Evolutionary conservation across 164 flowering plant genomes (phyloP).

Genomic region (Protea cynaroides): DNA sequence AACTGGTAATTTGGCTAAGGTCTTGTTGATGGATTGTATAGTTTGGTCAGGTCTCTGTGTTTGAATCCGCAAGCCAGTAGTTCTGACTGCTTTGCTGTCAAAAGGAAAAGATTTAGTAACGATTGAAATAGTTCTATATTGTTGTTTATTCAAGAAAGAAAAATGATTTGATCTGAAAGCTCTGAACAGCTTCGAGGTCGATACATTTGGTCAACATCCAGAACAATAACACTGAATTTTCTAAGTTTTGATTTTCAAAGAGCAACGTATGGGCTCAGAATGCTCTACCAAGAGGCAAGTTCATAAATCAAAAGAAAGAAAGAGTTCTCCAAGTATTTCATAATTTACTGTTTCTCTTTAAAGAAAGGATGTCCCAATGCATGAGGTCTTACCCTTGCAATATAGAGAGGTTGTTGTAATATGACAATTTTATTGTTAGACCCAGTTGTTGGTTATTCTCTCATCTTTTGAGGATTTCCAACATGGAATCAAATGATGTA

Average conservation of each 20-base stretch:
- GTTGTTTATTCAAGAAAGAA: neutral
- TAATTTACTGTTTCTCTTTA: neutral
- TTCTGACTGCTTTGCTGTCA: too few species aligned
- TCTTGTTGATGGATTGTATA: too few species aligned
- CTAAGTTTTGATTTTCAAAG: slow-evolving; percentile 15
- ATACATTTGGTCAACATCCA: slow-evolving; percentile 1
- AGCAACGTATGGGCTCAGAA: neutral
- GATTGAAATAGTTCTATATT: too few species aligned
- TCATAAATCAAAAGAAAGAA: slow-evolving; percentile 10
- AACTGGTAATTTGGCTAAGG: too few species aligned
- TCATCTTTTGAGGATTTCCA: slow-evolving; percentile 14
- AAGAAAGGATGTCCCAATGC: too few species aligned
- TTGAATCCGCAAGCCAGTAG: too few species aligned
- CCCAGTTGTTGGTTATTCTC: too few species aligned
- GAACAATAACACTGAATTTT: slow-evolving; percentile 1
- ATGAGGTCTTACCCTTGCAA: too few species aligned
- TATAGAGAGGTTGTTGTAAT: too few species aligned
- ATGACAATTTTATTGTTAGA: too few species aligned
- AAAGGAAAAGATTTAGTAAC: too few species aligned
- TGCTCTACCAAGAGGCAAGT: slow-evolving; percentile 1
- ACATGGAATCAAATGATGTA: slow-evolving; percentile 21
- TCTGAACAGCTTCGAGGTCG: neutral
- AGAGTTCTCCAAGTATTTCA: slow-evolving; percentile 5
- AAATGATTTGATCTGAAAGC: neutral
- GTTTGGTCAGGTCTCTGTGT: too few species aligned